These are phyloP conservation scores for Tolypocladium inflatum DNA, from an alignment of 2,329 filamentous ascomycete genomes.

Conservation along the genomic window DNA sequence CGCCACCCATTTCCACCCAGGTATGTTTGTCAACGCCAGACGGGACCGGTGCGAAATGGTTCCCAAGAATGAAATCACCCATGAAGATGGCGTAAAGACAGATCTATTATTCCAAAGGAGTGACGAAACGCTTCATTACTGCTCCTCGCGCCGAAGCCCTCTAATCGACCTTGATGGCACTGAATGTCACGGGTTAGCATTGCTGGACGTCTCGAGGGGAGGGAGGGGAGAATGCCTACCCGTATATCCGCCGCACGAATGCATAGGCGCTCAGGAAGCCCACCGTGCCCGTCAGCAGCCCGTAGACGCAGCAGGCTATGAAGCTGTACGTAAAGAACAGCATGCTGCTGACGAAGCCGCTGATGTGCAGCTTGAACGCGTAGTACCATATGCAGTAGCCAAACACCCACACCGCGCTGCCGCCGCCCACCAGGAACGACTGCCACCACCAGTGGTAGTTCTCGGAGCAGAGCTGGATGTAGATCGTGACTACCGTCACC, in stretches of 20 bases:
- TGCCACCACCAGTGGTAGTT: conserved; percentile 94
- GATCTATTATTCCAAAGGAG: background rate
- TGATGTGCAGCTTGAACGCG: conserved; percentile 68
- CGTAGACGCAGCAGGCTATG: conserved; percentile 73
- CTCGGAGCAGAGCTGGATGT: conserved; percentile 74
- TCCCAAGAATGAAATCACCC: too few species aligned
- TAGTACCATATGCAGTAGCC: conserved; percentile 80
- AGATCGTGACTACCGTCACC: conserved; percentile 74
- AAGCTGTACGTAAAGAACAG: conserved; percentile 82
- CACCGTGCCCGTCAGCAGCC: conserved; percentile 70
- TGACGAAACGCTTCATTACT: background rate
- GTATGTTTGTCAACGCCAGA: too few species aligned
- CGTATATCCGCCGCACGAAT: conserved; percentile 77
- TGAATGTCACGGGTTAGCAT: conserved; percentile 13
- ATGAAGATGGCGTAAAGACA: background rate
- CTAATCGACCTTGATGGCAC: conserved; percentile 43
- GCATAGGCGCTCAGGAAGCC: conserved; percentile 78
- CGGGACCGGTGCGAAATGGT: too few species aligned
- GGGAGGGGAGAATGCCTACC: conserved; percentile 36
- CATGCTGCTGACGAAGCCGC: conserved; percentile 67
- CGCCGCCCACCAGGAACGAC: conserved; percentile 70
- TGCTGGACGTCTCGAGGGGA: accelerated
- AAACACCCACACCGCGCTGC: conserved; percentile 74
- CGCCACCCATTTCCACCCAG: background rate
- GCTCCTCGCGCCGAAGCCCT: background rate